These are phyloP conservation scores for Phenoliferia sp. DNA, from an alignment of 1,284 basidiomycete species.

Conservation along the genomic window DNA sequence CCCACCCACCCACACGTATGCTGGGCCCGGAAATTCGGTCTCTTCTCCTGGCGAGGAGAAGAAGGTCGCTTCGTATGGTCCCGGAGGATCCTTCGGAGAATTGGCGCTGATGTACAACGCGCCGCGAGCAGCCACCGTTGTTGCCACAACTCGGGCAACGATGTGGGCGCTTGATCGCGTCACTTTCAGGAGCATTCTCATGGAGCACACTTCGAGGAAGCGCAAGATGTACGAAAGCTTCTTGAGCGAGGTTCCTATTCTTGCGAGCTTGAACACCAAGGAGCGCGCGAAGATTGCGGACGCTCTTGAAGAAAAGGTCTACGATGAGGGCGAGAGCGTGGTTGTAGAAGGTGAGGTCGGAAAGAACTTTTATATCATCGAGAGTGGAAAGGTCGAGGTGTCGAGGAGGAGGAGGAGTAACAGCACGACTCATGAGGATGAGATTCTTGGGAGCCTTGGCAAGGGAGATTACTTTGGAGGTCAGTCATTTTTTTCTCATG, in stretches of 20 bases:
- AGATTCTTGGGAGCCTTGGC: conserved; percentile 68
- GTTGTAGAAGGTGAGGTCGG: conserved; percentile 90
- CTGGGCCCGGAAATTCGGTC: conserved; percentile 28
- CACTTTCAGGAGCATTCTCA: conserved; percentile 96
- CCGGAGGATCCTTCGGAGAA: conserved; percentile 90
- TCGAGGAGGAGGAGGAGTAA: conserved; percentile 59
- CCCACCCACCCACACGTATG: conserved; percentile 30
- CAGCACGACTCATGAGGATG: conserved; percentile 53
- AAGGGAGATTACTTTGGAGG: conserved; percentile 99
- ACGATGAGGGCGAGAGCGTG: conserved; percentile 76
- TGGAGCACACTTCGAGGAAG: conserved; percentile 68
- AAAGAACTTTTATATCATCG: conserved; percentile 95
- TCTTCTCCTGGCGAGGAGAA: conserved; percentile 51
- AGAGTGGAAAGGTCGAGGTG: conserved; percentile 84
- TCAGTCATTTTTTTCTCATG: conserved; percentile 44
- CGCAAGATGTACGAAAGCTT: conserved; percentile 95
- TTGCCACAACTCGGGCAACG: conserved; percentile 73
- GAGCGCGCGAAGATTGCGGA: conserved; percentile 97
- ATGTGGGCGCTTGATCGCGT: conserved; percentile 95
- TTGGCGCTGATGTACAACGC: conserved; percentile 97
- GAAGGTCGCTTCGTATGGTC: conserved; percentile 76
- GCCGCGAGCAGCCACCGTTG: conserved; percentile 87
- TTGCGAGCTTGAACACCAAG: conserved; percentile 75
- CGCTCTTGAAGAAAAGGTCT: conserved; percentile 78
- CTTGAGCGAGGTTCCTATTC: conserved; percentile 81